phyloP scores from a whole-genome alignment of 306 rosid genomes.

The Oemleria cerasiformis region DNA sequence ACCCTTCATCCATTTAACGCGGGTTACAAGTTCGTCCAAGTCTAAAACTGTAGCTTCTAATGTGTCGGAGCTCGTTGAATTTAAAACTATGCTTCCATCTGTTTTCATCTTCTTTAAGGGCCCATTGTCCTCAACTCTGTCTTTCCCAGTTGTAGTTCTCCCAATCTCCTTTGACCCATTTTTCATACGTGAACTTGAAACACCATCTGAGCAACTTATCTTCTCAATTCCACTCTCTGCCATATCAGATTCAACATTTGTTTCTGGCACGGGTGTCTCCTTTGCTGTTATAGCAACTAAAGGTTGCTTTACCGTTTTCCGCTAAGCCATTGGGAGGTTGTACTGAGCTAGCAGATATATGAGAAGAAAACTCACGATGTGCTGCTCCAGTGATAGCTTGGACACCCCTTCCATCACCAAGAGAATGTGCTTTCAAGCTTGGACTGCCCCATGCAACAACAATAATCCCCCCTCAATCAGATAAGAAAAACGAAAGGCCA shows the following conservation, averaged over 20 bases:
- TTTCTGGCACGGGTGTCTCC: slow-evolving; percentile 8
- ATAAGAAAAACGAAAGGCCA: neutral
- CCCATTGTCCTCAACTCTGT: slow-evolving; percentile 18
- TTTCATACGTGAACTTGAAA: slow-evolving; percentile 26
- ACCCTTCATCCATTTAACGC: slow-evolving; percentile 64
- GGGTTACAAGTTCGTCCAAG: slow-evolving; percentile 72
- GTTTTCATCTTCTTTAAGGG: slow-evolving; percentile 42
- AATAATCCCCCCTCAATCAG: neutral
- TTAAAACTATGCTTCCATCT: slow-evolving; percentile 30
- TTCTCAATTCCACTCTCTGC: slow-evolving; percentile 22
- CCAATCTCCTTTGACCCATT: slow-evolving; percentile 26
- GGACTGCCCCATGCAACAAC: slow-evolving; percentile 18
- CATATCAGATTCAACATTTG: slow-evolving; percentile 19
- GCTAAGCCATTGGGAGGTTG: slow-evolving; percentile 10
- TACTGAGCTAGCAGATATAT: slow-evolving; percentile 9
- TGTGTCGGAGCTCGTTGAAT: slow-evolving; percentile 44
- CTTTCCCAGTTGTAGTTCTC: slow-evolving; percentile 21
- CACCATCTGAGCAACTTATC: slow-evolving; percentile 24
- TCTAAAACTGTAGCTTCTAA: slow-evolving; percentile 63
- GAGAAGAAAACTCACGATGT: slow-evolving; percentile 24
- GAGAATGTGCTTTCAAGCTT: slow-evolving; percentile 8
- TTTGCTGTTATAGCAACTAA: slow-evolving; percentile 11
- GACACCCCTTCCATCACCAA: slow-evolving; percentile 26
- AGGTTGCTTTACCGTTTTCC: slow-evolving; percentile 17
- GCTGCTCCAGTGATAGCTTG: slow-evolving; percentile 27